Conservation (phyloP, 495 filamentous ascomycete genomes). For the Collariella sp. region DNA sequence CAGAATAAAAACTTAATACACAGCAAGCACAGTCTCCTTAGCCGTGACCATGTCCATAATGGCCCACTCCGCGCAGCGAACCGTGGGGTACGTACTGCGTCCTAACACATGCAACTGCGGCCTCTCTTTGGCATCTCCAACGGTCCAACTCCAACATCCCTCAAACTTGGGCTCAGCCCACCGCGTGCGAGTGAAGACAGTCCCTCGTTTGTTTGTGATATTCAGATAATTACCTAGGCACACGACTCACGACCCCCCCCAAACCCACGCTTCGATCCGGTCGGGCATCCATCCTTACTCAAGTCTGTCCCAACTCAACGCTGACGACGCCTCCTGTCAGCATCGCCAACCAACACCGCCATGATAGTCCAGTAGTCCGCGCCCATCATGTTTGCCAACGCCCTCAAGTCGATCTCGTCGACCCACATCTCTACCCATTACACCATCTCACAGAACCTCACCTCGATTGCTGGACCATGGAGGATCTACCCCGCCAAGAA, state of each 20-base stretch:
- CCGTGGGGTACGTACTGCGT: neutral
- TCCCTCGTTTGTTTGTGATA: no score
- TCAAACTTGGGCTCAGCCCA: no score
- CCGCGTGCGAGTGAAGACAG: no score
- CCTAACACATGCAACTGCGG: neutral
- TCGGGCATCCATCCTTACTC: no score
- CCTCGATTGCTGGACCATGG: slow-evolving; percentile 79
- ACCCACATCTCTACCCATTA: slow-evolving; percentile 87
- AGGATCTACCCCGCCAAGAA: slow-evolving; percentile 96
- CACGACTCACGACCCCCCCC: no score
- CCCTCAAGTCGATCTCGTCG: slow-evolving; percentile 82
- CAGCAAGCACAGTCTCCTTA: neutral
- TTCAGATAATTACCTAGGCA: no score
- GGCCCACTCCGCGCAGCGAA: neutral
- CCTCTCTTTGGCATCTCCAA: neutral
- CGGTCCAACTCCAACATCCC: slow-evolving; percentile 2
- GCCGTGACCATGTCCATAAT: neutral
- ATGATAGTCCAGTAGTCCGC: slow-evolving; percentile 13
- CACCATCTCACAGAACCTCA: slow-evolving; percentile 58
- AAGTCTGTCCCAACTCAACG: no score
- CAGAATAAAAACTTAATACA: no score
- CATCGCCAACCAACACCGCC: neutral
- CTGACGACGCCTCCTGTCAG: neutral
- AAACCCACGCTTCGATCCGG: no score
- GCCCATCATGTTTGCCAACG: slow-evolving; percentile 75